These are phyloP conservation scores for Cladosporium colombiae DNA, from an alignment of 2,329 filamentous ascomycete genomes.

Conservation along the genomic window DNA sequence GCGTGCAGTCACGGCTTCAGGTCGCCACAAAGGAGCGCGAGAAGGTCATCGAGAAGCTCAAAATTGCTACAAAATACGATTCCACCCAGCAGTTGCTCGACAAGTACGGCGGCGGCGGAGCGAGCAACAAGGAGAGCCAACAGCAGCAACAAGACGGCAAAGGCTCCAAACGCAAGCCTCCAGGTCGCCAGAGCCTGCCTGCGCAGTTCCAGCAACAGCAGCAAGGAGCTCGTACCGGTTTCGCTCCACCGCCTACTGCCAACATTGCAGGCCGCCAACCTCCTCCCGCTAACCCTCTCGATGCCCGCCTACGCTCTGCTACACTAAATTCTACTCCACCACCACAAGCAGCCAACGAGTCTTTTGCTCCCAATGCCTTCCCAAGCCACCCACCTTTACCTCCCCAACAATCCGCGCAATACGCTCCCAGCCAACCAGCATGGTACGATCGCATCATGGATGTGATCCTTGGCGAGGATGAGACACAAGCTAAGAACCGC, in stretches of 20 bases:
- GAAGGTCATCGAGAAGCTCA: slow-evolving; percentile 89
- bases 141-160: slow-evolving; percentile 34
- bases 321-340: slow-evolving; percentile 25
- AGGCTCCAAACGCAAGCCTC: slow-evolving; percentile 32
- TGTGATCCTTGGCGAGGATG: slow-evolving; percentile 89
- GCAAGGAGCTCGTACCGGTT: slow-evolving; percentile 57
- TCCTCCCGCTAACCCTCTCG: slow-evolving; percentile 26
- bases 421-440: slow-evolving; percentile 41
- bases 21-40: slow-evolving; percentile 76
- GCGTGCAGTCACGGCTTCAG: slow-evolving; percentile 68
- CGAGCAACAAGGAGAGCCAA: slow-evolving; percentile 39
- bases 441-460: slow-evolving; percentile 98
- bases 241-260: slow-evolving; percentile 64
- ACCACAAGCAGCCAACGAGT: slow-evolving; percentile 23
- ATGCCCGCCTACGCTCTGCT: slow-evolving; percentile 12
- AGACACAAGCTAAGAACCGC: slow-evolving; percentile 87
- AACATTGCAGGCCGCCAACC: slow-evolving; percentile 55
- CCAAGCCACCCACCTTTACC: slow-evolving; percentile 37
- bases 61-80: slow-evolving; percentile 93
- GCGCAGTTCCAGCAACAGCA: slow-evolving; percentile 27
- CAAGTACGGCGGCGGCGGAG: slow-evolving; percentile 76
- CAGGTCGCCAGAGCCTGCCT: slow-evolving; percentile 20
- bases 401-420: slow-evolving; percentile 18
- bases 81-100: slow-evolving; percentile 89
- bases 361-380: slow-evolving; percentile 73